Percentiles rank a stretch among this genome's conserved stretches.
phyloP scores from a whole-genome alignment of 2,329 filamentous ascomycete genomes.

The Xylariaceae sp. region DNA sequence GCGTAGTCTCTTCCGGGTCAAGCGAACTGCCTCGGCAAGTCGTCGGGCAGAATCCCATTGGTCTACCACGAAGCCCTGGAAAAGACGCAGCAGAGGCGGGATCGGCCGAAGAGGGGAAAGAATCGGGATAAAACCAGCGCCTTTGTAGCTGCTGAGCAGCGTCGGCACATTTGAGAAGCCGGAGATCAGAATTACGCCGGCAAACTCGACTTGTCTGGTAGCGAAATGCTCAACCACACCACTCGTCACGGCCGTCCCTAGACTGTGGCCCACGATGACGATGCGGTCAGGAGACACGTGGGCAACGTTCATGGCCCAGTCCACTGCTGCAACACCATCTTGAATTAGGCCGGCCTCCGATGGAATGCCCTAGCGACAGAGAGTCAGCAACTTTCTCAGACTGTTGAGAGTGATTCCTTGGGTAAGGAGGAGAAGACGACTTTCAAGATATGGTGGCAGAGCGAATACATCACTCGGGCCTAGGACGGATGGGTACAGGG shows the following conservation, averaged over 20 bases:
- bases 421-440: background rate
- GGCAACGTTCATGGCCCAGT: constrained; percentile 63
- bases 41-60: constrained; percentile 71
- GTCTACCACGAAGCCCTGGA: constrained; percentile 65
- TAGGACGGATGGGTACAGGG: background rate
- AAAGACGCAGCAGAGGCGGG: constrained; percentile 56
- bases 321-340: constrained; percentile 67
- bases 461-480: no score
- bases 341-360: constrained; percentile 75
- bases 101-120: constrained; percentile 68
- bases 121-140: constrained; percentile 72
- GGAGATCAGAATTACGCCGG: constrained; percentile 72
- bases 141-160: constrained; percentile 70
- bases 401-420: background rate
- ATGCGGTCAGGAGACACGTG: constrained; percentile 66
- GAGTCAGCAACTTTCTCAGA: background rate
- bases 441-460: no score
- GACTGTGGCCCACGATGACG: constrained; percentile 76
- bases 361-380: constrained; percentile 52
- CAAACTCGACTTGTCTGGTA: constrained; percentile 60
- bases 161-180: constrained; percentile 70
- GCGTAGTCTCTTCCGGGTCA: constrained; percentile 51
- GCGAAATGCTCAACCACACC: constrained; percentile 69
- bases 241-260: constrained; percentile 79
- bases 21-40: constrained; percentile 51